Conservation (phyloP, 2,329 filamentous ascomycete species). For the Aspergillus caelatus region DNA sequence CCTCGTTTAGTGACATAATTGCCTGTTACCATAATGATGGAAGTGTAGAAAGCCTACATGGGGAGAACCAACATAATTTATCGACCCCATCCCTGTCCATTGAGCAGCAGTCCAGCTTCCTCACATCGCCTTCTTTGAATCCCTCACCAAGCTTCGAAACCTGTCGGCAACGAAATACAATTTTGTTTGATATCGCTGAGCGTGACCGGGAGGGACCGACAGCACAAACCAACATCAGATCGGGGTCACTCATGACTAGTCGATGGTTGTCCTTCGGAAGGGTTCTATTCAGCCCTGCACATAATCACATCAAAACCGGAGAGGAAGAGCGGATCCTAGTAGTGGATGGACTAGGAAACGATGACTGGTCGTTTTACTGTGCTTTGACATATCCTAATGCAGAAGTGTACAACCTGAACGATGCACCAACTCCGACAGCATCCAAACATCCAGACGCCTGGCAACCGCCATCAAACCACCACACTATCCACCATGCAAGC, state of each 20-base stretch:
- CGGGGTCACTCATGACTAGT: constrained; percentile 55
- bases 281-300: constrained; percentile 54
- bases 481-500: constrained; percentile 45
- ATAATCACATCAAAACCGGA: constrained; percentile 46
- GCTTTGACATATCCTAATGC: constrained; percentile 52
- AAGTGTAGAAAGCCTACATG: constrained; percentile 26
- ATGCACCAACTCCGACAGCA: constrained; percentile 35
- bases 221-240: constrained; percentile 50
- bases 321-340: constrained; percentile 50
- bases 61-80: constrained; percentile 22
- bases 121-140: constrained; percentile 28
- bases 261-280: constrained; percentile 55
- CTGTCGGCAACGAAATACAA: constrained; percentile 36
- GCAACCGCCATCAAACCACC: constrained; percentile 47
- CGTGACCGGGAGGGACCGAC: constrained; percentile 44
- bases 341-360: constrained; percentile 54
- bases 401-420: constrained; percentile 48
- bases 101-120: constrained; percentile 30
- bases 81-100: constrained; percentile 24
- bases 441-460: constrained; percentile 44
- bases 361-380: constrained; percentile 57
- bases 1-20: constrained; percentile 58
- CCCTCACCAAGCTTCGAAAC: constrained; percentile 29
- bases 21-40: constrained; percentile 50
- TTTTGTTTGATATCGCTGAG: constrained; percentile 44